These are phyloP conservation scores for Ambrosia hybrid DNA, from an alignment of 140 eudicot genomes.

Conservation along the genomic window DNA sequence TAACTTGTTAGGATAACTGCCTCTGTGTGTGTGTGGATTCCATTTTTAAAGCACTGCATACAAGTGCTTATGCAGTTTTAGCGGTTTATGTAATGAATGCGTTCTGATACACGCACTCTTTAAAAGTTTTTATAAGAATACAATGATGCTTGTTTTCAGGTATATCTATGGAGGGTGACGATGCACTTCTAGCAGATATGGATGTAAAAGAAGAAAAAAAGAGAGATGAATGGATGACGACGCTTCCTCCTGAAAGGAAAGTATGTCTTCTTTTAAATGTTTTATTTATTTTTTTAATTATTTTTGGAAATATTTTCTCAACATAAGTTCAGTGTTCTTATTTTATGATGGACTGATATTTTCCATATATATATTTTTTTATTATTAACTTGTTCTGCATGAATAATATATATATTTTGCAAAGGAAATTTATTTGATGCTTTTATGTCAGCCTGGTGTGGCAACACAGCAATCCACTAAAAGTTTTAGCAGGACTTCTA, in stretches of 20 bases:
- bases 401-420: not conserved
- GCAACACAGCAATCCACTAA: constrained; percentile 67
- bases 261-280: constrained; percentile 34
- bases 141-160: constrained; percentile 50
- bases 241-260: constrained; percentile 91
- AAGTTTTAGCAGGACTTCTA: constrained; percentile 60
- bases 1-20: too few relatives aligned
- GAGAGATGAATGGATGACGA: constrained; percentile 99
- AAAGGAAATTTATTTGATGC: not conserved
- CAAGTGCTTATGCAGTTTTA: too few relatives aligned
- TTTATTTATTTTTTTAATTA: not conserved
- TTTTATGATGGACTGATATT: not conserved
- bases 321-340: not conserved
- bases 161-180: constrained; percentile 96
- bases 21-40: too few relatives aligned
- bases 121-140: constrained; percentile 4
- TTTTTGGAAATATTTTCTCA: not conserved
- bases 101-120: not conserved
- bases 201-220: constrained; percentile 62
- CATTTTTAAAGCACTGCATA: too few relatives aligned
- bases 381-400: not conserved
- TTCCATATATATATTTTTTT: not conserved
- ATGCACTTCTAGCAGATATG: constrained; percentile 78
- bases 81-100: too few relatives aligned
- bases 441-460: constrained; percentile 69